A percentile compares a stretch with the other conserved stretches of the same genome.
Evolutionary conservation across 768 basidiomycete species (phyloP).

Genomic region (Lactifluus pinguis): DNA sequence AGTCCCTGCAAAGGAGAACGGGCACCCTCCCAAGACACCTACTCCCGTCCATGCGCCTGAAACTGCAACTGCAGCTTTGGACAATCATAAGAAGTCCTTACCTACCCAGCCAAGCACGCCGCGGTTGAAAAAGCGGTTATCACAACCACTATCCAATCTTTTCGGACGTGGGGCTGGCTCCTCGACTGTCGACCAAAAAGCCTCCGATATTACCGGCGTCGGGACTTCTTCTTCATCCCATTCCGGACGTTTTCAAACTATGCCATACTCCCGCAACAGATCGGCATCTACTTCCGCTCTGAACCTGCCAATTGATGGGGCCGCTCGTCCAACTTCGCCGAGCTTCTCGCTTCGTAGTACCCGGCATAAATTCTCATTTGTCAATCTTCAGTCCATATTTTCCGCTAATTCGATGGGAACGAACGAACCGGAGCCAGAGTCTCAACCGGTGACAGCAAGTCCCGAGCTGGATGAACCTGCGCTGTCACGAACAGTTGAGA

Average conservation of each 20-base stretch:
- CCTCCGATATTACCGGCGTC: not conserved
- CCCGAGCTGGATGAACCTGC: not conserved
- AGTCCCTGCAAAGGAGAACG: conserved; percentile 8
- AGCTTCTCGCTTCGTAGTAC: conserved; percentile 24
- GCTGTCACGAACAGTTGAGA: not conserved
- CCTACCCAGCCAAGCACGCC: conserved; percentile 19
- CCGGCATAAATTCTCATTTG: conserved; percentile 27
- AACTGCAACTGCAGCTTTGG: not conserved
- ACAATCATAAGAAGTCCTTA: conserved; percentile 8
- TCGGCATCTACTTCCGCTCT: conserved; percentile 10
- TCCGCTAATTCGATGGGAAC: conserved; percentile 1
- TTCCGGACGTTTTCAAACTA: not conserved
- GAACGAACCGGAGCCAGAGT: conserved; percentile 8
- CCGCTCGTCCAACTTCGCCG: conserved; percentile 16
- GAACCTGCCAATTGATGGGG: conserved; percentile 1
- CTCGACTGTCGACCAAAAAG: not conserved
- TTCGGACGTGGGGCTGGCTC: conserved; percentile 21
- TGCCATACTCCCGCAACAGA: conserved; percentile 8
- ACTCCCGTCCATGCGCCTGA: not conserved
- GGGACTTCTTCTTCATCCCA: not conserved
- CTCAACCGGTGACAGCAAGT: not conserved
- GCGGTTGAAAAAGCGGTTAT: conserved; percentile 20
- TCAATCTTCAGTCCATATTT: conserved; percentile 29
- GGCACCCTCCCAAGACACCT: not conserved
- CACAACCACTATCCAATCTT: conserved; percentile 25